These are phyloP conservation scores for Colletotrichum shisoi DNA, from an alignment of 2,329 filamentous ascomycete species.

Conservation along the genomic window DNA sequence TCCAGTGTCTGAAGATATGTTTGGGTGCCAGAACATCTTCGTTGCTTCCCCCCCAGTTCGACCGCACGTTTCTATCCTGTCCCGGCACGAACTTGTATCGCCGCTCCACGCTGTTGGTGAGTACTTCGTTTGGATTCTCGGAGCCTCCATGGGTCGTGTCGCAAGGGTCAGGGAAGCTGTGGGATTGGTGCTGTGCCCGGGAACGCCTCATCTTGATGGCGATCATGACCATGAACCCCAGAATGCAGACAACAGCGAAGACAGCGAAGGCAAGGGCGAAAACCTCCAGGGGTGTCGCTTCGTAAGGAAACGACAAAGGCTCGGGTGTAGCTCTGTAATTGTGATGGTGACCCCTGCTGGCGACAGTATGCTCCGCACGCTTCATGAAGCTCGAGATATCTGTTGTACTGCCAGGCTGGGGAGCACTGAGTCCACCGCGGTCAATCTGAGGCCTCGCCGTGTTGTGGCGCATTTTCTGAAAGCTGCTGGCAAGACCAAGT, in stretches of 20 bases:
- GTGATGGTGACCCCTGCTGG: not conserved
- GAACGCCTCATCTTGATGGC: conserved; percentile 8
- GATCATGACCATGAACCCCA: conserved; percentile 47
- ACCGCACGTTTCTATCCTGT: conserved; percentile 43
- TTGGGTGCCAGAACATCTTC: conserved; percentile 29
- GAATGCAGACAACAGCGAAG: conserved; percentile 47
- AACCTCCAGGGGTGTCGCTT: conserved; percentile 48
- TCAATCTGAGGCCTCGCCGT: not conserved
- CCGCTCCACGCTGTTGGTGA: conserved; percentile 44
- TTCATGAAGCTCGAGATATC: conserved; percentile 11
- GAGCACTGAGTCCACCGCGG: not conserved
- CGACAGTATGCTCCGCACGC: not conserved
- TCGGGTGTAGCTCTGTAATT: not conserved
- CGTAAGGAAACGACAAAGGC: conserved; percentile 5
- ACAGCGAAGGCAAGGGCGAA: conserved; percentile 47
- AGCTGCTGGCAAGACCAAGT: not conserved
- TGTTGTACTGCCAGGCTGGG: not conserved
- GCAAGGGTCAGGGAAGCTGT: conserved; percentile 29
- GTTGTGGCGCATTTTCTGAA: not conserved
- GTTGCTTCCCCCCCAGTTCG: conserved; percentile 41
- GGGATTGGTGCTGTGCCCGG: conserved; percentile 32
- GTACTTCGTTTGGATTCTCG: conserved; percentile 24
- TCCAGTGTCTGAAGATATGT: conserved; percentile 10
- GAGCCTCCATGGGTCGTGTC: not conserved
- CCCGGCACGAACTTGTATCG: conserved; percentile 43